Evolutionary conservation across 331 rosid genomes (phyloP), one percentile per base, ranked within the genome.

Genomic region (Dryas integrifolia): DNA sequence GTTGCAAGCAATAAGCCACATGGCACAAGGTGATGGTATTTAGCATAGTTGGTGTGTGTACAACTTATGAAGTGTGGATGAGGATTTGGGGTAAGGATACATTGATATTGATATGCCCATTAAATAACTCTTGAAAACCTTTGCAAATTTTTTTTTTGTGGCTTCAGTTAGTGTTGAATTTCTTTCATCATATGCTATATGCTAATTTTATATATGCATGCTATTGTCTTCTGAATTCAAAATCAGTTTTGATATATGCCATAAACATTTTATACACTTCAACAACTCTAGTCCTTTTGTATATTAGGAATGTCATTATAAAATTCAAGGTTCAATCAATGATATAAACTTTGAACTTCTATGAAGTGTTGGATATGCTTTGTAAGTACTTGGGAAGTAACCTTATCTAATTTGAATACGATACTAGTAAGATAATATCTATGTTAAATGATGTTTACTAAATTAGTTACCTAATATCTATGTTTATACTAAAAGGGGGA

Each of bases 181-280:
- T 64, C 70, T 45, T 66, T 66, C 56, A 46, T 46, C 45, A 72
- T 11, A 57, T 71, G 52, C 41, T 44, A 2, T 58, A 71, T 3
- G 57, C 67, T 71, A 58, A 7, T 10, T 72, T 72, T 13, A 6
- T 2, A 0, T 14, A 3, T 72, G 47, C 9, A 39, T 55, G 48
- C 3, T 5, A 9, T 43, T 44, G 10, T 3, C n/a, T 9, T 12
- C 2, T 1, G 11, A 9, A 58, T 58, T 58, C 2, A 10, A 26
- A 10, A 7, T 58, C 40, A 55, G 9, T 57, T 10, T 24, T 3
- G 15, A 9, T 58, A 13, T 58, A 7, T 26, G 0, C 16, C 13
- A 16, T 15, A 15, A 3, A 15, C 58, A 52, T 52, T 52, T 6
- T n/a, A n/a, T 46, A 8, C 50, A 7, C 50, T 46, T 46, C 3